Evolutionary conservation across 345 rosid genomes (phyloP), one percentile per base, ranked within the genome.

Genomic region (Excoecaria cochinchinensis): DNA sequence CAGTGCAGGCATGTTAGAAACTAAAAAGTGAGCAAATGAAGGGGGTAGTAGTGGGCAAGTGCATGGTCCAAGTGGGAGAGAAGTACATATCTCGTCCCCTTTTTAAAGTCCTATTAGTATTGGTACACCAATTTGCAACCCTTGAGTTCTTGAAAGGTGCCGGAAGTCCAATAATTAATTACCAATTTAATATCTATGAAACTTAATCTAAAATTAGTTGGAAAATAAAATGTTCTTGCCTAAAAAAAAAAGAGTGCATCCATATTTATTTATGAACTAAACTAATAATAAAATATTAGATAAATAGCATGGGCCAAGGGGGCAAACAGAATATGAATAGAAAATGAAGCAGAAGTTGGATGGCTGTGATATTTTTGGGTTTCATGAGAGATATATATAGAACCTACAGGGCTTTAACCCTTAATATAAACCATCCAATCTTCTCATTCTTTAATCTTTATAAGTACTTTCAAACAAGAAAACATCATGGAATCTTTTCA

Each of bases 251-350:
- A n/a, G n/a, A n/a, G n/a, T n/a, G n/a, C n/a, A n/a, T n/a, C n/a
- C n/a, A n/a, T n/a, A 6, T 40, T 40, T 40, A 40, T 40, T 40
- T 40, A 40, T 40, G 4, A 40, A 40, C 44, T 6, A 3, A 36
- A 1, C 14, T 13, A 38, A 24, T 14, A 31, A n/a, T n/a, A n/a
- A 36, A 62, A 17, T 12, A 14, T 14, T 36, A 14, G 4, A 38
- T 13, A 39, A 39, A 16, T n/a, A 40, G 21, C 19, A 40, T 55
- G 79, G 71, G 75, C 62, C 74, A 36, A 1, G 78, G 66, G 53
- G 76, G 78, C 83, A 83, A 31, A 65, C 76, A 69, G 84, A 82
- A 86, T 82, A 86, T 82, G 8, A 57, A 78, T 83, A 0, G 21
- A 19, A 55, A 55, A 81, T 81, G 1, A 82, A 65, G 58, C 67